A percentile compares a stretch with the other conserved stretches of the same genome.
Evolutionary conservation across 2,329 filamentous ascomycete species (phyloP).

Genomic region (Trichothecium sympodiale): DNA sequence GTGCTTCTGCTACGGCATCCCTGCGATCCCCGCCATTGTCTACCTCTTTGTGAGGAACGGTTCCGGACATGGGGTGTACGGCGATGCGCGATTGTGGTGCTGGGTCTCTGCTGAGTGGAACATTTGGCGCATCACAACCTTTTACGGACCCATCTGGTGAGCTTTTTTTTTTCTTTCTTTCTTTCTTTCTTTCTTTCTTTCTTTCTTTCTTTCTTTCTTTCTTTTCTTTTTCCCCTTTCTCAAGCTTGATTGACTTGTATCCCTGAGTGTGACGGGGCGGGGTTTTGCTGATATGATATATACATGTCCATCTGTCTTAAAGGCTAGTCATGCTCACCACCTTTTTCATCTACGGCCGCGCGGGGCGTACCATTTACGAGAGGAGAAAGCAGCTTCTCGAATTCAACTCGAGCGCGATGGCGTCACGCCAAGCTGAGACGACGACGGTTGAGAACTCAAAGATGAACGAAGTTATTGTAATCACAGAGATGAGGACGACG

Average conservation of each 20-base stretch:
- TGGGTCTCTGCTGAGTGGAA: conserved; percentile 58
- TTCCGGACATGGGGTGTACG: conserved; percentile 47
- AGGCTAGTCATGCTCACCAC: conserved; percentile 53
- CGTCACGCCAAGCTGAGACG: too few relatives aligned
- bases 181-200: too few relatives aligned
- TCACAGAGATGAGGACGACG: too few relatives aligned
- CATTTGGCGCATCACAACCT: conserved; percentile 55
- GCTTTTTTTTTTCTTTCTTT: conserved; percentile 27
- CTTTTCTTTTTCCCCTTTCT: too few relatives aligned
- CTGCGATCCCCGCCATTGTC: conserved; percentile 50
- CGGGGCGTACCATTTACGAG: conserved; percentile 56
- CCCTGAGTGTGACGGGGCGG: too few relatives aligned
- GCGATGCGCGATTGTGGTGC: conserved; percentile 66
- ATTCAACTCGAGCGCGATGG: background rate
- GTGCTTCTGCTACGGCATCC: conserved; percentile 55
- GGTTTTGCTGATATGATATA: too few relatives aligned
- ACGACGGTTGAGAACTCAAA: too few relatives aligned
- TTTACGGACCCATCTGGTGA: conserved; percentile 54
- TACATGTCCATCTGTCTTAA: too few relatives aligned
- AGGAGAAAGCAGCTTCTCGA: conserved; percentile 51
- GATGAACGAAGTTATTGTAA: too few relatives aligned
- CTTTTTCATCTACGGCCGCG: conserved; percentile 53
- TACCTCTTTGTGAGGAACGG: conserved; percentile 48
- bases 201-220: too few relatives aligned
- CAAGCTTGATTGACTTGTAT: too few relatives aligned